Conservation (phyloP, 2,329 filamentous ascomycete species). For the Macrophomina pseudophaseolina region DNA sequence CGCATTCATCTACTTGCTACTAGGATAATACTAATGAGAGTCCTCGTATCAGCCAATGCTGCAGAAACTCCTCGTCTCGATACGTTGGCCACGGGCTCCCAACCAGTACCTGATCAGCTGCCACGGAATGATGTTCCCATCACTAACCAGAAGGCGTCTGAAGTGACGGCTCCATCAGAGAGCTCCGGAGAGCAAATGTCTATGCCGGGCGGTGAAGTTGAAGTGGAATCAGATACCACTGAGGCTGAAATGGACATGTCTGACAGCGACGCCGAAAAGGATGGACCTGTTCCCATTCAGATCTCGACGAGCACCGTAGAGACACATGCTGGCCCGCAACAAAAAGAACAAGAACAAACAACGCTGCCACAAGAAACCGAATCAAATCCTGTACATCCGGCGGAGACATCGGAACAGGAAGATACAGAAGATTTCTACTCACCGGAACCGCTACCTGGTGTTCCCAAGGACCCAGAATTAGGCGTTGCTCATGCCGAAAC, state of each 20-base stretch:
- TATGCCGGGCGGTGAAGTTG: slow-evolving; percentile 17
- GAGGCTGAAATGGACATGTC: slow-evolving; percentile 30
- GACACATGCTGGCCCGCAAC: neutral
- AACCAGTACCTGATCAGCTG: neutral
- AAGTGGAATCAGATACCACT: slow-evolving; percentile 20
- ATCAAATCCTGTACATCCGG: neutral
- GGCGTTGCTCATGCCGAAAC: neutral
- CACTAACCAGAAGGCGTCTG: neutral
- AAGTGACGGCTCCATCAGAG: neutral
- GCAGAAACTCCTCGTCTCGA: neutral
- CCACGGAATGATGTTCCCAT: no score
- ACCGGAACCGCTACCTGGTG: slow-evolving; percentile 31
- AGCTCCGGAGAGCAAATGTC: slow-evolving; percentile 15
- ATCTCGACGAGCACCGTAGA: neutral
- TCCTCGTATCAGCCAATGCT: neutral
- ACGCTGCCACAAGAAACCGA: neutral
- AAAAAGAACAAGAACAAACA: neutral
- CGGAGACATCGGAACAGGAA: slow-evolving; percentile 12
- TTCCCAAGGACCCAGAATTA: neutral
- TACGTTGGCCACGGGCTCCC: neutral
- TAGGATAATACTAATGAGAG: neutral
- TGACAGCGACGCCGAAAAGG: slow-evolving; percentile 25
- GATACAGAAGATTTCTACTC: slow-evolving; percentile 45
- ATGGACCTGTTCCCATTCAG: neutral
- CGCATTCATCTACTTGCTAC: neutral